A percentile compares a stretch with the other conserved stretches of the same genome.
Conservation (phyloP, 2,329 filamentous ascomycete genomes). For the Sarocladiaceae sp. region DNA sequence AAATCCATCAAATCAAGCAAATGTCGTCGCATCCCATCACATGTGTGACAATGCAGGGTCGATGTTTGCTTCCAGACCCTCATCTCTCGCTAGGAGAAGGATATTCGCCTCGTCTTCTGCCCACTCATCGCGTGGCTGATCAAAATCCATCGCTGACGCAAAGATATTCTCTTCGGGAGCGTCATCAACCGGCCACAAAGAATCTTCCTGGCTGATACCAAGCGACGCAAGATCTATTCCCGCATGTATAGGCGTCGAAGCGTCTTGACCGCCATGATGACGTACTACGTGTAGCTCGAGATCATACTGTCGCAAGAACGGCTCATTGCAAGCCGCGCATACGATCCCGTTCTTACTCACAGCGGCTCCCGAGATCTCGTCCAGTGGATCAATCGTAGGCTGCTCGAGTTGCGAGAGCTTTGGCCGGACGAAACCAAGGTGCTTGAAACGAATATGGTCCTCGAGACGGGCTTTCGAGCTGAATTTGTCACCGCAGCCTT, state of each 20-base stretch:
- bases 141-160: constrained; percentile 27
- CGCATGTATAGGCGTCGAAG: constrained; percentile 10
- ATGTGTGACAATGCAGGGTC: constrained; percentile 26
- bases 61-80: constrained; percentile 17
- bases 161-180: constrained; percentile 28
- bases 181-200: constrained; percentile 18
- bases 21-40: not conserved
- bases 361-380: constrained; percentile 37
- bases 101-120: constrained; percentile 40
- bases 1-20: not conserved
- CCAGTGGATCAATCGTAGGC: constrained; percentile 27
- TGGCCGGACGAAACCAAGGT: constrained; percentile 59
- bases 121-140: constrained; percentile 34
- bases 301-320: constrained; percentile 48
- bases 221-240: constrained; percentile 8
- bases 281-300: constrained; percentile 41
- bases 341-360: constrained; percentile 35
- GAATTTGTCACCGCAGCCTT: constrained; percentile 73
- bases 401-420: constrained; percentile 16
- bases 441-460: constrained; percentile 79
- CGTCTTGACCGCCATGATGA: constrained; percentile 16
- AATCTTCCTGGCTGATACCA: constrained; percentile 14
- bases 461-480: constrained; percentile 74
- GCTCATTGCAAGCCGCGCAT: constrained; percentile 42
- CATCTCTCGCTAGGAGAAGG: constrained; percentile 30